Conservation (phyloP, 495 filamentous ascomycete species). For the Baudoinia panamericana region DNA sequence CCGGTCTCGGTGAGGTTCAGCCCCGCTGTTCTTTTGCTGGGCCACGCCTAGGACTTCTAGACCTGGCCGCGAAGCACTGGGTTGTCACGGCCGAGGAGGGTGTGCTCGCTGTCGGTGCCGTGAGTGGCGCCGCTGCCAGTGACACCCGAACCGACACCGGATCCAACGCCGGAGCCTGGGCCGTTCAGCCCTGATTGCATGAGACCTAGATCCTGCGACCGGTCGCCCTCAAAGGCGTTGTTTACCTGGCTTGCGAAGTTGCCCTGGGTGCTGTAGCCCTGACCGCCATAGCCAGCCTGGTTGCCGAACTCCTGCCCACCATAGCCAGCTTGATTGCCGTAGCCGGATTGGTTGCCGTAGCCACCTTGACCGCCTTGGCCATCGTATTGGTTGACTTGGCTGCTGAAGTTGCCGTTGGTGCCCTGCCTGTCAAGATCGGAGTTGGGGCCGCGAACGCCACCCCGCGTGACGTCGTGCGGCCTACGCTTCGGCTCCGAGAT, state of each 20-base stretch:
- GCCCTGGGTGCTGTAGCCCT: conserved; percentile 19
- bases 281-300: conserved; percentile 14
- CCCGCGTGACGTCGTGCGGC: conserved; percentile 35
- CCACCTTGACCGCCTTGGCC: conserved; percentile 9
- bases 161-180: conserved; percentile 5
- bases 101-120: conserved; percentile 18
- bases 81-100: conserved; percentile 36
- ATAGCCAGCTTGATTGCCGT: conserved; percentile 9
- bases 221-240: conserved; percentile 32
- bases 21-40: neutral
- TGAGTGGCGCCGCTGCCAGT: conserved; percentile 3
- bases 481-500: conserved; percentile 57
- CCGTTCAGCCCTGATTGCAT: too few species aligned
- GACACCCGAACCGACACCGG: conserved; percentile 15
- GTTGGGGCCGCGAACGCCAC: conserved; percentile 30
- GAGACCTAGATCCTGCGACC: conserved; percentile 43
- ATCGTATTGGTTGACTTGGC: conserved; percentile 8
- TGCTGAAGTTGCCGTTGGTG: conserved; percentile 11
- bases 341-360: conserved; percentile 15
- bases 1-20: neutral
- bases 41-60: conserved; percentile 20
- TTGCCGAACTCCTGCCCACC: conserved; percentile 5
- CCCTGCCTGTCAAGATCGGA: conserved; percentile 24
- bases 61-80: conserved; percentile 34
- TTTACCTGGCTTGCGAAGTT: conserved; percentile 45